Conservation (phyloP, 2,329 filamentous ascomycete species). For the Verticillium alfalfae region DNA sequence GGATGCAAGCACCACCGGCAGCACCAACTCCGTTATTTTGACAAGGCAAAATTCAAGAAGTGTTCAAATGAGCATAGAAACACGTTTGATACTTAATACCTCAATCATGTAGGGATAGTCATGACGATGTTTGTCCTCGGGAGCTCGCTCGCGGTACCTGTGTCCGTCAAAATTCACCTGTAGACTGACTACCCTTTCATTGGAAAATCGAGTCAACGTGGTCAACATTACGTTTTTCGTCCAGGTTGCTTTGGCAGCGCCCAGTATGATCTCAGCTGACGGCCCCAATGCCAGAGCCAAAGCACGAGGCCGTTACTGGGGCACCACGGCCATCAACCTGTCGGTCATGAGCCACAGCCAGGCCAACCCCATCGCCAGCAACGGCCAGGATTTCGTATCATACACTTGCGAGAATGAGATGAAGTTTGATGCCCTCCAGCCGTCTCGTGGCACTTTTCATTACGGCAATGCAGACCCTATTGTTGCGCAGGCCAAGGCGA, state of each 20-base stretch:
- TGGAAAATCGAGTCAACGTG: background rate
- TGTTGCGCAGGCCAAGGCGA: constrained; percentile 50
- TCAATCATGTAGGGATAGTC: too few species aligned
- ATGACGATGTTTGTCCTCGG: too few species aligned
- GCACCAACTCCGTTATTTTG: too few species aligned
- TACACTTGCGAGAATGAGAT: constrained; percentile 55
- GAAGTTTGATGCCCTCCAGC: constrained; percentile 60
- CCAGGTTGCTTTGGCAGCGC: background rate
- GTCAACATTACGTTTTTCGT: background rate
- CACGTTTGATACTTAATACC: too few species aligned
- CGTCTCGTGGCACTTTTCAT: constrained; percentile 44
- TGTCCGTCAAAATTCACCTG: too few species aligned
- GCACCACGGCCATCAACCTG: background rate
- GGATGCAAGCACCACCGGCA: too few species aligned
- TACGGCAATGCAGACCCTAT: constrained; percentile 53
- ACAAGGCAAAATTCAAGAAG: too few species aligned
- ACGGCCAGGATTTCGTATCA: constrained; percentile 18
- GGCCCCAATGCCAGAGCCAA: background rate
- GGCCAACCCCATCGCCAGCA: background rate
- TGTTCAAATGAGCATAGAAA: too few species aligned
- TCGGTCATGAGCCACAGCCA: background rate
- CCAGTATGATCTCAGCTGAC: background rate
- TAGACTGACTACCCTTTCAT: too few species aligned
- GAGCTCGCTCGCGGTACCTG: too few species aligned
- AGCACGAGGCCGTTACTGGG: background rate